Evolutionary conservation across 2,329 filamentous ascomycete species (phyloP).

Genomic region (Diaporthe australafricana): DNA sequence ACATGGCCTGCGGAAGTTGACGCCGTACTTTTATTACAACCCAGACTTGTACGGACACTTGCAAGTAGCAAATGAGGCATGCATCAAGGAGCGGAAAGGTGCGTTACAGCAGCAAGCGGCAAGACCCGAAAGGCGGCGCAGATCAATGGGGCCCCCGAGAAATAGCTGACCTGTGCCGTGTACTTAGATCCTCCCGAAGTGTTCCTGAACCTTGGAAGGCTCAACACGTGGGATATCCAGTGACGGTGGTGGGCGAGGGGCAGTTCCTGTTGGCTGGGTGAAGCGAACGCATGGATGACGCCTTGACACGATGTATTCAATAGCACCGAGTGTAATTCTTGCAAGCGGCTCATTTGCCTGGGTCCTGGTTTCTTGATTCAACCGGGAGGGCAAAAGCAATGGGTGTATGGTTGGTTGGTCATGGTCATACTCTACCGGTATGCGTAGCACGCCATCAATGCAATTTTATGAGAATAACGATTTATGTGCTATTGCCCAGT

Average conservation of each 20-base stretch:
- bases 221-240: slow-evolving; percentile 34
- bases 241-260: slow-evolving; percentile 11
- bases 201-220: slow-evolving; percentile 28
- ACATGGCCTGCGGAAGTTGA: slow-evolving; percentile 23
- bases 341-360: not conserved
- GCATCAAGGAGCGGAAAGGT: slow-evolving; percentile 18
- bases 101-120: not conserved
- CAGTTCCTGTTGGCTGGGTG: not conserved
- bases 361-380: not conserved
- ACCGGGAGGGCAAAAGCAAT: not conserved
- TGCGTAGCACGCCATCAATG: not conserved
- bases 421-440: not conserved
- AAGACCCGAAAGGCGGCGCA: not conserved
- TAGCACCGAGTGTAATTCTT: not conserved
- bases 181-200: slow-evolving; percentile 18
- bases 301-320: not conserved
- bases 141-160: not conserved
- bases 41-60: slow-evolving; percentile 30
- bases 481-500: not conserved
- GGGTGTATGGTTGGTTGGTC: slow-evolving; percentile 4
- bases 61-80: slow-evolving; percentile 30
- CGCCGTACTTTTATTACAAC: slow-evolving; percentile 29
- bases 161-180: not conserved
- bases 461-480: not conserved
- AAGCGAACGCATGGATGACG: not conserved